phyloP scores from a whole-genome alignment of 352 stramenopile species.

The Blastocystis sp. region DNA sequence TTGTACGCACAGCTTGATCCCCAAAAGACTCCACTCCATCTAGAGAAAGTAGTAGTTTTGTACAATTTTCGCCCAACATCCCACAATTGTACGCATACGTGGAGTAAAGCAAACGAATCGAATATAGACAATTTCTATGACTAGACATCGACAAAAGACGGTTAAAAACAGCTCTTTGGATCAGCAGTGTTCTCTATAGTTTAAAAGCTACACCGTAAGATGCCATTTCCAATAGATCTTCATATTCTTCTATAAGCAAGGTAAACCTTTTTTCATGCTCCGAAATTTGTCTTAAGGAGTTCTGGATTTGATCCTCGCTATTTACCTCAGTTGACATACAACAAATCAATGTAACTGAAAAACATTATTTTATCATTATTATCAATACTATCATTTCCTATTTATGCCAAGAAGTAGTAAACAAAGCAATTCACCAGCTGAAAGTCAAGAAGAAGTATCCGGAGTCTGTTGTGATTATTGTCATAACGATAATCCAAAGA shows the following conservation, averaged over 20 bases:
- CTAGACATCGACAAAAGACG: not conserved
- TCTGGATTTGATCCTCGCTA: not conserved
- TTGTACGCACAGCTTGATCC: not conserved
- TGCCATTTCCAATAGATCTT: not conserved
- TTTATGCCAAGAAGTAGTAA: not conserved
- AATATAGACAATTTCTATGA: not conserved
- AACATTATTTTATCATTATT: not conserved
- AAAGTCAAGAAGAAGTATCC: not conserved
- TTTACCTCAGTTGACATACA: not conserved
- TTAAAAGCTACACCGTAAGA: not conserved
- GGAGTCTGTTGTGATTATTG: not conserved
- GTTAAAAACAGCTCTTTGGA: not conserved
- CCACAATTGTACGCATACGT: constrained; percentile 15
- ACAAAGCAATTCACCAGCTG: not conserved
- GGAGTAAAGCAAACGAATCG: constrained; percentile 30
- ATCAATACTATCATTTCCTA: not conserved
- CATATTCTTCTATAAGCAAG: not conserved
- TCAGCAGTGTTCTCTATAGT: not conserved
- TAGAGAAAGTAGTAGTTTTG: not conserved
- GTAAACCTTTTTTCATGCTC: not conserved
- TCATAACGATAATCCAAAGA: not conserved
- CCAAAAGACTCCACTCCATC: constrained; percentile 16
- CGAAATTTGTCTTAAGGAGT: not conserved
- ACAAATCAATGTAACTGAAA: not conserved
- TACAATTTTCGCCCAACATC: constrained; percentile 38